phyloP scores from a whole-genome alignment of 129 eudicot species.

The Helianthus tuberosus region DNA sequence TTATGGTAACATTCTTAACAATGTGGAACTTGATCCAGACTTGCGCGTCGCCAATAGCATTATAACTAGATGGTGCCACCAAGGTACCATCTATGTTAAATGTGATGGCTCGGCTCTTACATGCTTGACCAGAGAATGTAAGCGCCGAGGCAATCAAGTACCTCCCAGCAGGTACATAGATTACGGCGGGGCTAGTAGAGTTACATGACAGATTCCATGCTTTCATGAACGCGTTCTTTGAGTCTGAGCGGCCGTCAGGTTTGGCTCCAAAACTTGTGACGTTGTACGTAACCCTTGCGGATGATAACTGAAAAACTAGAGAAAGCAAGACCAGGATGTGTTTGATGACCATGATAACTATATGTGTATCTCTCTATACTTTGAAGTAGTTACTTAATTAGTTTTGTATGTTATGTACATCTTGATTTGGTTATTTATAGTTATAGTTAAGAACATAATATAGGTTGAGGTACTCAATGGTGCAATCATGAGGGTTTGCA shows the following conservation, averaged over 20 bases:
- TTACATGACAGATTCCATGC: constrained; percentile 29
- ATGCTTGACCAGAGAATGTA: constrained; percentile 26
- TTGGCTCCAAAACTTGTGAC: constrained; percentile 31
- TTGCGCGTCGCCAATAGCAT: constrained; percentile 39
- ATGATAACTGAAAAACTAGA: background rate
- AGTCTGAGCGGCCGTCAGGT: constrained; percentile 15
- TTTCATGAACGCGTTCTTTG: constrained; percentile 32
- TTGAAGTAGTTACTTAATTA: constrained; percentile 6
- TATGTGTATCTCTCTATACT: background rate
- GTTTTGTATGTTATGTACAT: constrained; percentile 6
- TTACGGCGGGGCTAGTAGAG: constrained; percentile 18
- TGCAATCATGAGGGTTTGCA: background rate
- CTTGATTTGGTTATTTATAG: constrained; percentile 13
- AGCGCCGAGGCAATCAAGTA: constrained; percentile 33
- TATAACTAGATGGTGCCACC: constrained; percentile 31
- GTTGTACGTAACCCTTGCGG: constrained; percentile 33
- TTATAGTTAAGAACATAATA: background rate
- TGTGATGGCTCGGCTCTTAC: constrained; percentile 33
- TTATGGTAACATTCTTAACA: constrained; percentile 53
- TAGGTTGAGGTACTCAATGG: background rate
- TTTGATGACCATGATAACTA: constrained; percentile 8
- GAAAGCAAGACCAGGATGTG: constrained; percentile 12
- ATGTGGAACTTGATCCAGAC: constrained; percentile 52
- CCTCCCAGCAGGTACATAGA: constrained; percentile 25
- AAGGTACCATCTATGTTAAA: constrained; percentile 27